phyloP scores from a whole-genome alignment of 2,329 filamentous ascomycete species.

The Sclerotinia spermophila region DNA sequence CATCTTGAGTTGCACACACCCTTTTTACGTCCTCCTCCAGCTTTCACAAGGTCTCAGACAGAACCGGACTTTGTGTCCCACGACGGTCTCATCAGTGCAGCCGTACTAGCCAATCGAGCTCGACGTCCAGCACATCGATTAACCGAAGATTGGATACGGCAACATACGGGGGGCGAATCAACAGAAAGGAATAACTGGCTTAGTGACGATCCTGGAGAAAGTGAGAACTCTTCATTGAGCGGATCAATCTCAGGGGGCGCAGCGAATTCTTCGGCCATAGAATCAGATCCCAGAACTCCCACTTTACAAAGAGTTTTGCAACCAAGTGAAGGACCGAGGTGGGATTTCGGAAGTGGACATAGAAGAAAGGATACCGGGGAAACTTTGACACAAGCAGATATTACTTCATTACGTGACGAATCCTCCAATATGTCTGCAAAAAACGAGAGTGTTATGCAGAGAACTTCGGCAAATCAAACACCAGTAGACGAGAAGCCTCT shows the following conservation, averaged over 20 bases:
- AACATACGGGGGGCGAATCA: constrained; percentile 68
- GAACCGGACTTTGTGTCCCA: constrained; percentile 40
- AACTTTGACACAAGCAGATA: constrained; percentile 37
- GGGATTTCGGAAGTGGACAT: constrained; percentile 23
- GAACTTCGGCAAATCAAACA: constrained; percentile 23
- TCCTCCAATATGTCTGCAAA: constrained; percentile 26
- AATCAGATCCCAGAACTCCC: constrained; percentile 36
- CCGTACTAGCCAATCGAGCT: constrained; percentile 61
- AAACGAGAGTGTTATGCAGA: constrained; percentile 27
- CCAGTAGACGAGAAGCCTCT: constrained; percentile 41
- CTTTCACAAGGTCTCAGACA: constrained; percentile 37
- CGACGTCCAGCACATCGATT: constrained; percentile 59
- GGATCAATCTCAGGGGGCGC: constrained; percentile 55
- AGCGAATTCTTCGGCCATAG: constrained; percentile 43
- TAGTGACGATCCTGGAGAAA: constrained; percentile 71
- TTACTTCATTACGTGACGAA: constrained; percentile 20
- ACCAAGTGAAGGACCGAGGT: constrained; percentile 26
- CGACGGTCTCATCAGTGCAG: constrained; percentile 43
- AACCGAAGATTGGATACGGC: constrained; percentile 82
- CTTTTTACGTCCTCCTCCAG: constrained; percentile 56
- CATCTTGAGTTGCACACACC: constrained; percentile 60
- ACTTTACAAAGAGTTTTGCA: constrained; percentile 34
- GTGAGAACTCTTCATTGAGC: constrained; percentile 72
- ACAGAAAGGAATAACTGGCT: constrained; percentile 77
- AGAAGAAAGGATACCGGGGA: constrained; percentile 37